Conservation (phyloP, 2,329 filamentous ascomycete species). For the Ophiostoma australiae region DNA sequence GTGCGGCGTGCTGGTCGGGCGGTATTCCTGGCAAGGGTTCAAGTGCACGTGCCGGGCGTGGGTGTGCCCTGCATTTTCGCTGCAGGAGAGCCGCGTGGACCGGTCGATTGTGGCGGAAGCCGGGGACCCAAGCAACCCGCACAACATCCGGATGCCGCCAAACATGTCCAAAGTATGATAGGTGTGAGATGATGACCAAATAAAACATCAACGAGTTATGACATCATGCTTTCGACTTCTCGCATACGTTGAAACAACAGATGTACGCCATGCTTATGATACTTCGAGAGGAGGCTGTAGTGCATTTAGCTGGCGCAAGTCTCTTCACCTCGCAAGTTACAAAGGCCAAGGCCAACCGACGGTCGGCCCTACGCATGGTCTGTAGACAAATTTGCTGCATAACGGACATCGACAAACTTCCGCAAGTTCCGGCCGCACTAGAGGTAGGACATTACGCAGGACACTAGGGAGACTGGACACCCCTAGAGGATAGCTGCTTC, state of each 20-base stretch:
- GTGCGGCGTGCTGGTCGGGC: constrained; percentile 78
- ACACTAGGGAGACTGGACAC: neutral
- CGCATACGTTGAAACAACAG: neutral
- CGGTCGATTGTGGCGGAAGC: constrained; percentile 42
- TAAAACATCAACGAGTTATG: neutral
- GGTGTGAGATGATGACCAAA: neutral
- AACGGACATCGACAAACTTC: neutral
- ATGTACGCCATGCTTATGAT: neutral
- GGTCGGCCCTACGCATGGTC: neutral
- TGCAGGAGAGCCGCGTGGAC: constrained; percentile 78
- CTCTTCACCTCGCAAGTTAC: neutral
- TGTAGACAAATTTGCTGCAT: neutral
- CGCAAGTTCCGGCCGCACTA: neutral
- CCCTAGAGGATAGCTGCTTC: neutral
- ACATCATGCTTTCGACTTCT: neutral
- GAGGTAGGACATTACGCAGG: neutral
- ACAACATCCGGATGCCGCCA: constrained; percentile 50
- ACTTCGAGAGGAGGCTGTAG: neutral
- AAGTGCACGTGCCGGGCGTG: constrained; percentile 85
- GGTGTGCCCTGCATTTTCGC: constrained; percentile 84
- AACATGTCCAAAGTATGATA: constrained; percentile 26
- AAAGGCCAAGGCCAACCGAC: neutral
- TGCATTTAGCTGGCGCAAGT: neutral
- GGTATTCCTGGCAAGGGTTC: constrained; percentile 95
- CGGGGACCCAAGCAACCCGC: constrained; percentile 18